These are phyloP conservation scores for Dichotomopilus funicola DNA, from an alignment of 2,329 filamentous ascomycete species.

Conservation along the genomic window DNA sequence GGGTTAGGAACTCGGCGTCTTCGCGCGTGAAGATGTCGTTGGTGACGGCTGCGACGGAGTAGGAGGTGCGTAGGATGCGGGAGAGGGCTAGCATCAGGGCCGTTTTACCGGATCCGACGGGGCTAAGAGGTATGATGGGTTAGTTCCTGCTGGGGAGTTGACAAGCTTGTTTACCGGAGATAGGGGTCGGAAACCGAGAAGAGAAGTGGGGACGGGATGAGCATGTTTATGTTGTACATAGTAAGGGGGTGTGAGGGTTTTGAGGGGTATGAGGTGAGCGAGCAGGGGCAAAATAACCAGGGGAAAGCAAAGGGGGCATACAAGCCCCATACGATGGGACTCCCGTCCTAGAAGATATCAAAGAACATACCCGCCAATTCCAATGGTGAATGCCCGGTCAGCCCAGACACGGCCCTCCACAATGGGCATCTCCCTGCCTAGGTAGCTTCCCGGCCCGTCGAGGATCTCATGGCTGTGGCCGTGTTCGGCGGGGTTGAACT, in stretches of 20 bases:
- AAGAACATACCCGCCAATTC: constrained; percentile 77
- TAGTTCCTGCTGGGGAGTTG: background rate
- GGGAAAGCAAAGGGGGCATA: no score
- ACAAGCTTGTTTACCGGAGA: background rate
- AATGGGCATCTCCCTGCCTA: constrained; percentile 88
- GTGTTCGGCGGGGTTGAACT: constrained; percentile 60
- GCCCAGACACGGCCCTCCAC: constrained; percentile 81
- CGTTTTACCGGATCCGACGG: constrained; percentile 95
- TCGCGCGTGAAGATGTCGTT: constrained; percentile 99
- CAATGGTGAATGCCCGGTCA: constrained; percentile 87
- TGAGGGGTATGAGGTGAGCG: background rate
- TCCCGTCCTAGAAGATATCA: background rate
- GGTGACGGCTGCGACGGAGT: constrained; percentile 89
- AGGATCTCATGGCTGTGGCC: constrained; percentile 96
- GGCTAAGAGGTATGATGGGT: constrained; percentile 43
- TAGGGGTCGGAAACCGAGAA: background rate
- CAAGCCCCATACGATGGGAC: no score
- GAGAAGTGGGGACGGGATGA: background rate
- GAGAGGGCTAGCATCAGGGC: constrained; percentile 94
- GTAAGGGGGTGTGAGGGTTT: background rate
- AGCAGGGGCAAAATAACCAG: background rate
- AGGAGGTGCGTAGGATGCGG: constrained; percentile 69
- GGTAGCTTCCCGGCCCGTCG: constrained; percentile 83
- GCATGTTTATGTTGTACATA: background rate
- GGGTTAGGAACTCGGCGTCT: constrained; percentile 94